These are phyloP conservation scores for Fistulifera pelliculosa DNA, from an alignment of 108 stramenopile genomes.

Conservation along the genomic window DNA sequence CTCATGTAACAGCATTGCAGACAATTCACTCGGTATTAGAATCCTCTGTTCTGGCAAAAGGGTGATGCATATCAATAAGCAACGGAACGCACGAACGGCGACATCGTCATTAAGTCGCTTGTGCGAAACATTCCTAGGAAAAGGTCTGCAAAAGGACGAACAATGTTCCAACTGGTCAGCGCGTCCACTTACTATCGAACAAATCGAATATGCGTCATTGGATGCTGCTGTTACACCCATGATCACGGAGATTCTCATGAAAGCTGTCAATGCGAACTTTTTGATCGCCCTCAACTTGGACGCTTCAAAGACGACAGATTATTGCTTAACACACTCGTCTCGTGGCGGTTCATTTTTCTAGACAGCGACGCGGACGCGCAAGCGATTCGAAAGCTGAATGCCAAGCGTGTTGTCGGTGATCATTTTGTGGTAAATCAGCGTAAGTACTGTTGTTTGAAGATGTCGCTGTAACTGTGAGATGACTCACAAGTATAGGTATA, in stretches of 20 bases:
- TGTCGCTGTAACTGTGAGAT: no score
- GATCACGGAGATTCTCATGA: conserved; percentile 12
- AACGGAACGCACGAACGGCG: conserved; percentile 17
- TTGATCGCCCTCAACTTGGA: neutral
- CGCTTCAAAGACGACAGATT: conserved; percentile 1
- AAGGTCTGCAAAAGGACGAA: conserved; percentile 25
- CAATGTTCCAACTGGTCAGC: conserved; percentile 36
- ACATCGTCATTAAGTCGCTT: conserved; percentile 21
- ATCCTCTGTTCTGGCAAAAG: conserved; percentile 14
- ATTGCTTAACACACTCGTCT: neutral
- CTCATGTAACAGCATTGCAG: conserved; percentile 26
- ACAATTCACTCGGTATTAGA: conserved; percentile 18
- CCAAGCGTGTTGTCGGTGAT: conserved; percentile 21
- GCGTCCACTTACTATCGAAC: conserved; percentile 14
- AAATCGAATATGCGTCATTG: conserved; percentile 32
- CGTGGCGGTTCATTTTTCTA: conserved; percentile 13
- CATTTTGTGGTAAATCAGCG: conserved; percentile 22
- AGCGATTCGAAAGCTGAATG: conserved; percentile 19
- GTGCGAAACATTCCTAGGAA: conserved; percentile 20
- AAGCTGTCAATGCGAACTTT: neutral
- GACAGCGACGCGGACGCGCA: neutral
- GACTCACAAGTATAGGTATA: no score
- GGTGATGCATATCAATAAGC: conserved; percentile 14
- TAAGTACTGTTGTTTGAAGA: neutral
- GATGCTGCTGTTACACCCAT: conserved; percentile 33